phyloP scores from a whole-genome alignment of 2,329 filamentous ascomycete species.

The Pseudogymnoascus sp. region DNA sequence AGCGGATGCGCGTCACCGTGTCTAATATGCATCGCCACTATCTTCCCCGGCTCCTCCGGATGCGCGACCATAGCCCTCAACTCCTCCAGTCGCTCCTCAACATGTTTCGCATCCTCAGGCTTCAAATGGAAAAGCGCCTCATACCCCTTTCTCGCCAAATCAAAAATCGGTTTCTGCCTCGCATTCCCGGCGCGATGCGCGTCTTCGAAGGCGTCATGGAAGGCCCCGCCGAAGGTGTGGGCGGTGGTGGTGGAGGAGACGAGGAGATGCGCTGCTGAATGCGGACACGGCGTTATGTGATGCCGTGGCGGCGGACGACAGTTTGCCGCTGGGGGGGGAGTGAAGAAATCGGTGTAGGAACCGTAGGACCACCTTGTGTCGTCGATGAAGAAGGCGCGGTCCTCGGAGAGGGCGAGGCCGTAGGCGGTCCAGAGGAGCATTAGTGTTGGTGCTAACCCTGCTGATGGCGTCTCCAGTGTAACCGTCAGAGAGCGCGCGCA shows the following conservation, averaged over 20 bases:
- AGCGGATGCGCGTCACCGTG: conserved; percentile 70
- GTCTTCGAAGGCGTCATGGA: conserved; percentile 45
- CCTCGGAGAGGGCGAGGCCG: conserved; percentile 65
- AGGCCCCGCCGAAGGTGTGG: conserved; percentile 53
- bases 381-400: conserved; percentile 72
- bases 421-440: conserved; percentile 80
- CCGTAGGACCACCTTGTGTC: conserved; percentile 79
- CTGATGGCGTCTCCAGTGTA: conserved; percentile 63
- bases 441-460: conserved; percentile 67
- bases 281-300: conserved; percentile 72
- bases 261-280: conserved; percentile 64
- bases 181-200: conserved; percentile 39
- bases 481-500: conserved; percentile 56
- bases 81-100: conserved; percentile 47
- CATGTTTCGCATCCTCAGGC: conserved; percentile 56
- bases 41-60: conserved; percentile 37
- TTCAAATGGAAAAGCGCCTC: conserved; percentile 65
- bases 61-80: conserved; percentile 40
- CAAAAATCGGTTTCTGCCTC: conserved; percentile 53
- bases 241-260: conserved; percentile 60
- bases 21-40: conserved; percentile 69
- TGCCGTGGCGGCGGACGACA: conserved; percentile 66
- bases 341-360: conserved; percentile 63
- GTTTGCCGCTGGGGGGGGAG: conserved; percentile 51
- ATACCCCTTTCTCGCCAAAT: conserved; percentile 60